Conservation (phyloP, 805 yeast genomes). For the Teunomyces cretensis region DNA sequence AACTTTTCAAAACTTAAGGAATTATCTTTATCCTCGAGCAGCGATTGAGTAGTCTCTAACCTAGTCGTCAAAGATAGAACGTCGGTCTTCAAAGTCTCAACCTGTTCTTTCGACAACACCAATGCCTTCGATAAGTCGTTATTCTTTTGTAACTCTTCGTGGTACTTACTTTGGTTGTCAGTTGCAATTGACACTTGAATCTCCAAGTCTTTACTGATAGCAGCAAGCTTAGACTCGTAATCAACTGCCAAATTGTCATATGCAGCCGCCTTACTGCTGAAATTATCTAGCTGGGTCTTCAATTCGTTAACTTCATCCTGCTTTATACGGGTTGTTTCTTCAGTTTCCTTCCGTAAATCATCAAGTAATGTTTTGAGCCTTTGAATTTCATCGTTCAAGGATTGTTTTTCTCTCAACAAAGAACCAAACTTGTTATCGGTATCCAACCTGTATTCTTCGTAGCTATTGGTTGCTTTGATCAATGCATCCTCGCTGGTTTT, state of each 20-base stretch:
- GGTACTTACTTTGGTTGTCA: constrained; percentile 54
- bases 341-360: constrained; percentile 17
- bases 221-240: constrained; percentile 28
- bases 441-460: constrained; percentile 39
- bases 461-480: constrained; percentile 51
- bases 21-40: constrained; percentile 13
- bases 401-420: constrained; percentile 25
- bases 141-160: constrained; percentile 53
- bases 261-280: constrained; percentile 28
- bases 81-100: constrained; percentile 5
- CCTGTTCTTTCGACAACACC: constrained; percentile 14
- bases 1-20: constrained; percentile 20
- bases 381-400: constrained; percentile 15
- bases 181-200: constrained; percentile 47
- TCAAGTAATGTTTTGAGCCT: constrained; percentile 5
- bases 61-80: constrained; percentile 5
- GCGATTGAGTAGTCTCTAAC: neutral
- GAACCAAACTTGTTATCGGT: constrained; percentile 19
- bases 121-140: constrained; percentile 47
- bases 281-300: constrained; percentile 21
- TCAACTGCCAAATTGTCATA: constrained; percentile 34
- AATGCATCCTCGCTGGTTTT: constrained; percentile 67
- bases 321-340: constrained; percentile 18
- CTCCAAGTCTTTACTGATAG: constrained; percentile 30
- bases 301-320: constrained; percentile 25